Evolutionary conservation across 169 alveolate species (phyloP), one percentile per base, ranked within the genome.

Genomic region (Plasmodium adleri): DNA sequence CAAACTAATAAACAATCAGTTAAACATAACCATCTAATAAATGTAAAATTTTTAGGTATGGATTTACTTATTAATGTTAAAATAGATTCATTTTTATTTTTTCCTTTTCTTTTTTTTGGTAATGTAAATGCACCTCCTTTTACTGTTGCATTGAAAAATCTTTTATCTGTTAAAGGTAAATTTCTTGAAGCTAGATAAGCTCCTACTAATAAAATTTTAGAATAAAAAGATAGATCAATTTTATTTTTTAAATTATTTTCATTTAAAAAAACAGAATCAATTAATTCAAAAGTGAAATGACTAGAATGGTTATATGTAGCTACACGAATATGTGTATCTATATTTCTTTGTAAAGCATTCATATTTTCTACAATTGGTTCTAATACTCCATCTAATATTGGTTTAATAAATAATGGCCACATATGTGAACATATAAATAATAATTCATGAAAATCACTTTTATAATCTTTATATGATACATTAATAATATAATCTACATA

Each of bases 291-390:
- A 22, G 92, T 86, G 26, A 86, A 86, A 72, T 86, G 92, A 32
- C 92, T 86, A 50, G 88, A 56, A 86, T 86, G 92, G 22, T 86
- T 86, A 73, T 71, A 86, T n/a, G 92, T 86, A 62, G 92, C 92
- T 24, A 86, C 88, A 15, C 92, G 75, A 32, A 86, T 86, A 22
- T 86, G 92, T 20, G 92, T 86, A 22, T 86, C 92, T 24, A 86
- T 72, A 71, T 86, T 86, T 54, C 92, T 86, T 72, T 86, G 92
- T 58, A 86, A 64, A 2, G 92, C 87, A 54, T 86, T 86, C 74
- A 86, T 86, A 86, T 86, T 86, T 86, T 86, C 92, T 12, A 86
- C 92, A n/a, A 86, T 86, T 4, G 92, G 92, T 86, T 86, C 92
- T 71, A 86, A 72, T 15, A 70, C 24, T 8, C 92, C 92, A 9